These are phyloP conservation scores for Echeveria elegans DNA, from an alignment of 164 flowering plant genomes.

Conservation along the genomic window DNA sequence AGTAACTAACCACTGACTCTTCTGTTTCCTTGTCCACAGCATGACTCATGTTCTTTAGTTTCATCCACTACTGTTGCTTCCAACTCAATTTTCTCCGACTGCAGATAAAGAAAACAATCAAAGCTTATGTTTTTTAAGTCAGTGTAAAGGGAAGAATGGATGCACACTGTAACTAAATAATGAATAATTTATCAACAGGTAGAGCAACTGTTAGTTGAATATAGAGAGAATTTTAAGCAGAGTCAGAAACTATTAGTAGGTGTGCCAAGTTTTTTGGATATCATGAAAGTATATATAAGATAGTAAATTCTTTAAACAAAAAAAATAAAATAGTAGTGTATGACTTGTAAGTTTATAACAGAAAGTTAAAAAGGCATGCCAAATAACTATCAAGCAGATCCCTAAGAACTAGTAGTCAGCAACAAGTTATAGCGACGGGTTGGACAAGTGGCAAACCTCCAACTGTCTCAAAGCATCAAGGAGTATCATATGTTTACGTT, in stretches of 20 bases:
- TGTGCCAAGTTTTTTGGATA: not conserved
- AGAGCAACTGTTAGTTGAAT: not conserved
- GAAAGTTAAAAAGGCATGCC: not conserved
- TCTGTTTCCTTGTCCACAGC: constrained; percentile 72
- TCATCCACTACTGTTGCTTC: constrained; percentile 96
- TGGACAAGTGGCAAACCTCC: constrained; percentile 46
- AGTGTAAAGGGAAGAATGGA: not conserved
- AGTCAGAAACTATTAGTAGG: not conserved
- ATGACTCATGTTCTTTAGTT: constrained; percentile 84
- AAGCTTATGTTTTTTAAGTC: not conserved
- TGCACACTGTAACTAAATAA: not conserved
- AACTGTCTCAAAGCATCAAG: constrained; percentile 73
- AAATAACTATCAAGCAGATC: not conserved
- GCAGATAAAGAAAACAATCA: constrained; percentile 19
- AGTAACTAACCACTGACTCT: constrained; percentile 81
- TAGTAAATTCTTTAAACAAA: not conserved
- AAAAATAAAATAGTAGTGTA: not conserved
- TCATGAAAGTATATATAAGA: not conserved
- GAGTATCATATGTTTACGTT: constrained; percentile 58
- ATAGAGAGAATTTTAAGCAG: not conserved
- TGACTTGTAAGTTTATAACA: not conserved
- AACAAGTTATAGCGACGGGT: not conserved
- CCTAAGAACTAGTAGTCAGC: not conserved
- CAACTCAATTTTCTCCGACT: constrained; percentile 96
- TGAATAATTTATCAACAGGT: not conserved